These are phyloP conservation scores for Hypoxylon sp. DNA, from an alignment of 2,329 filamentous ascomycete genomes.

Conservation along the genomic window DNA sequence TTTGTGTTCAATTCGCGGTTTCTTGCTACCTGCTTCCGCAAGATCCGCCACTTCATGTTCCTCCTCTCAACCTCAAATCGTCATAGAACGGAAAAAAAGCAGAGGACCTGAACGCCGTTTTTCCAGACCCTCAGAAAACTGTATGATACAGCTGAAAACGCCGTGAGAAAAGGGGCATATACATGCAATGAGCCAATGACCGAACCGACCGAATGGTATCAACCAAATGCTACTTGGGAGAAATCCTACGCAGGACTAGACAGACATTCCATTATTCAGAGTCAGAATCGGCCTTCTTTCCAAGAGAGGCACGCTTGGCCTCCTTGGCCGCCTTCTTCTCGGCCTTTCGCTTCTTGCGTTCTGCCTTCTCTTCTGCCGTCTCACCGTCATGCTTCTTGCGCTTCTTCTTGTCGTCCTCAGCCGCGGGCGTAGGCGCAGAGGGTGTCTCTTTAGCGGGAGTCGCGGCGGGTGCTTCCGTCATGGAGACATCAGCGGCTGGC, in stretches of 20 bases:
- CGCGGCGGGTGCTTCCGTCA: slow-evolving; percentile 59
- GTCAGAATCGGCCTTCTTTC: slow-evolving; percentile 65
- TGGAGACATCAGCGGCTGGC: slow-evolving; percentile 60
- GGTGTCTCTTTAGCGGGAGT: slow-evolving; percentile 57
- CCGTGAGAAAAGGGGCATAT: slow-evolving; percentile 44
- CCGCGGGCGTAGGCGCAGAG: slow-evolving; percentile 58
- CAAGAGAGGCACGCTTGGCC: slow-evolving; percentile 67
- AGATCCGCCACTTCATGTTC: slow-evolving; percentile 19
- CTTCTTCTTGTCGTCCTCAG: slow-evolving; percentile 79
- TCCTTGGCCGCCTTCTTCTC: slow-evolving; percentile 71
- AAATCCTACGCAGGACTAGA: slow-evolving; percentile 21
- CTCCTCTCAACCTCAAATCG: slow-evolving; percentile 32
- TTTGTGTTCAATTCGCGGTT: slow-evolving; percentile 28
- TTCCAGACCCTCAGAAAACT: slow-evolving; percentile 45
- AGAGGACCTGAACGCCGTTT: slow-evolving; percentile 49
- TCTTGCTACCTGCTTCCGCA: slow-evolving; percentile 40
- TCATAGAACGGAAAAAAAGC: slow-evolving; percentile 34
- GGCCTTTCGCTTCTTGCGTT: slow-evolving; percentile 71
- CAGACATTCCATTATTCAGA: slow-evolving; percentile 59
- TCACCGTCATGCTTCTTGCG: slow-evolving; percentile 85
- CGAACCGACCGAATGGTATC: slow-evolving; percentile 46
- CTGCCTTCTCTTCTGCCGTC: slow-evolving; percentile 75
- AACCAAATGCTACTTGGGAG: slow-evolving; percentile 43
- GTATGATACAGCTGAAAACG: slow-evolving; percentile 51
- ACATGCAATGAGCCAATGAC: slow-evolving; percentile 33